Evolutionary conservation across 2,329 filamentous ascomycete species (phyloP), one percentile per base, ranked within the genome.

Genomic region (Alternaria tenuissima): DNA sequence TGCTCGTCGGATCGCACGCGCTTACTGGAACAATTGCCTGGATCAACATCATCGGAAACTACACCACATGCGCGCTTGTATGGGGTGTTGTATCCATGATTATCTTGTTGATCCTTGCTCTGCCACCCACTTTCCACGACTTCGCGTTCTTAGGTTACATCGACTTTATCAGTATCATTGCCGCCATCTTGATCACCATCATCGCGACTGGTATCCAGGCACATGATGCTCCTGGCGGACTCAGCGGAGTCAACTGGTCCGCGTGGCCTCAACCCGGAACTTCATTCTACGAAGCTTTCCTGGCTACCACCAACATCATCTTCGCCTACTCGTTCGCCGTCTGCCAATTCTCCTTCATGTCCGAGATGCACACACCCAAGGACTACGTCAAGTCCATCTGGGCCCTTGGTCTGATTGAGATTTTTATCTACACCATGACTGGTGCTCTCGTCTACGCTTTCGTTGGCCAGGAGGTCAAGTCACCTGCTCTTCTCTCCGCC

Each of bases 1-100:
- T 93, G 77, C 84, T 91, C 63, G 88, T 91, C 74, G 88, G 87
- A 48, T 90, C 89, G 20, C 91, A 93, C 78, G 83, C 90, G 56
- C 80, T 92, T 64, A 91, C 89, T 0, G 91, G 91, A 65, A 87
- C 85, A 34, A 90, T 92, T 67, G 89, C 89, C 69, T 77, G 74
- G 54, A 87, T 91, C 78, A 88, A 88, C 72, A 87, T 85, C 55
- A 81, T 92, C 52, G 87, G 88, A 32, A 78, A 86, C 14, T 83
- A 70, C 57, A 52, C 83, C 0, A 85, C 84, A 1, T 92, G 89
- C 76, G 88, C 88, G 8, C 86, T 91, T 56, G 83, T 88, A 3
- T 91, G 88, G 81, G 86, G 85, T 9, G 80, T 89, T 9, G 81
- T 90, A 1, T 89, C 88, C 0, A 72, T 88, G 64, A 75, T 85